Base-by-base conservation (phyloP, 441 rosid genomes). In the Kokia cookei region DNA sequence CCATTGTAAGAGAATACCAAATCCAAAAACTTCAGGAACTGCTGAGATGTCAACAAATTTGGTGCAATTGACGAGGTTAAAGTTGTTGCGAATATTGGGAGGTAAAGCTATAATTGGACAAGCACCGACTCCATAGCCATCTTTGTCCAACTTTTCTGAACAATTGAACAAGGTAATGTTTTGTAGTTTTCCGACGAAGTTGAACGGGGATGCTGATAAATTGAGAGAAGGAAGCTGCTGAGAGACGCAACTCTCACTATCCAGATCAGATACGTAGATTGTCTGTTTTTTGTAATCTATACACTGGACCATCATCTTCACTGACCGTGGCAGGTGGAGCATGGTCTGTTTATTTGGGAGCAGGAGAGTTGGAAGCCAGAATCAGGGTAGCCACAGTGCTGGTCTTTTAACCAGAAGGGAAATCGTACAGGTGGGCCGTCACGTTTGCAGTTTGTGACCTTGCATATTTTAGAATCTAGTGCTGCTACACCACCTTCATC, bases 171-270 rank as follows among this genome's bases (percentile, higher is more conserved):
- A 26, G 17, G 42, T 72, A 10, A 5, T 24, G 24, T 72, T 55
- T 10, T 40, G 0, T 40, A 40, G 43, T 40, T 40, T 2, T 6
- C 5, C 7, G 7, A 27, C 2, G 22, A 71, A 11, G 2, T 26
- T 55, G 26, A 72, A 72, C 14, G 75, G 75, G 9, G 66, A 26
- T 24, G 65, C 55, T 7, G 75, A 59, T 72, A 72, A 26, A 60
- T 42, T 60, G 67, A 72, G 67, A 15, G 51, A 42, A 14, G n/a
- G 66, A 13, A 72, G 66, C 58, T 59, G 75, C n/a, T 9, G 14
- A 19, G 4, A 4, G 29, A 72, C 35, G 19, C 82, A 75, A 75
- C 14, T 47, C 43, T 40, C 43, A 40, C 43, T 11, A 35, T 53
- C 72, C 0, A 73, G 76, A 71, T 59, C 54, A 14, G 10, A 58